Base-by-base conservation (phyloP, 176 grass and related monocot species). In the Oryza australiensis region DNA sequence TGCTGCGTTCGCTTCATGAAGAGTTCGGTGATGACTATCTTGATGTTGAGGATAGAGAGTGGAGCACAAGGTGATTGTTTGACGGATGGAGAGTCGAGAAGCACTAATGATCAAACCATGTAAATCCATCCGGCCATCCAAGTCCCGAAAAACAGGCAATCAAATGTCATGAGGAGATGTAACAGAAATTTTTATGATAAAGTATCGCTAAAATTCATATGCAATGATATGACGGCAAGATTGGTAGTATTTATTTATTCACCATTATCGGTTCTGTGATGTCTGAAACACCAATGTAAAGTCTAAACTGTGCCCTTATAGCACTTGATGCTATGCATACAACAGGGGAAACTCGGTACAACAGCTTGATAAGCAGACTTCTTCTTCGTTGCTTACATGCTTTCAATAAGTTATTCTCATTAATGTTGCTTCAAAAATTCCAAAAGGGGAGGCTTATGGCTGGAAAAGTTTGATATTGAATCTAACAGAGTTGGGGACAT, bases 1-100 rank as follows among this genome's bases (percentile, higher is more conserved):
- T 95, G 12, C 84, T 88, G 20, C 34, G 33, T 59, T 77, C 59
- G 12, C 71, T 93, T 57, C 59, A 75, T 5, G 76, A 82, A 1
- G 82, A 90, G 12, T 70, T 81, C 34, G 29, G 20, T 15, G 79
- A 92, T 13, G 51, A 57, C 40, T 41, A 20, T 40, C 80, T 77
- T 48, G 30, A 66, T 37, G 40, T n/a, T 6, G 32, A 85, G 5
- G 70, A 32, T 3, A 72, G 74, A 32, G 28, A 15, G 23, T 51
- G 35, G 30, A 75, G 20, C 68, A 82, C 74, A 7, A 59, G 51
- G 26, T 78, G 27, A 24, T 12, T 57, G 20, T 18, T 15, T 51
- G 48, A 20, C 48, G 16, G 48, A 20, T 51, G 48, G 4, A 51
- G 48, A 51, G 48, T 51, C 6, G 48, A 20, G 48, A 20, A 7